Evolutionary conservation across 2,329 filamentous ascomycete species (phyloP).

Genomic region (Alternaria arbusti): DNA sequence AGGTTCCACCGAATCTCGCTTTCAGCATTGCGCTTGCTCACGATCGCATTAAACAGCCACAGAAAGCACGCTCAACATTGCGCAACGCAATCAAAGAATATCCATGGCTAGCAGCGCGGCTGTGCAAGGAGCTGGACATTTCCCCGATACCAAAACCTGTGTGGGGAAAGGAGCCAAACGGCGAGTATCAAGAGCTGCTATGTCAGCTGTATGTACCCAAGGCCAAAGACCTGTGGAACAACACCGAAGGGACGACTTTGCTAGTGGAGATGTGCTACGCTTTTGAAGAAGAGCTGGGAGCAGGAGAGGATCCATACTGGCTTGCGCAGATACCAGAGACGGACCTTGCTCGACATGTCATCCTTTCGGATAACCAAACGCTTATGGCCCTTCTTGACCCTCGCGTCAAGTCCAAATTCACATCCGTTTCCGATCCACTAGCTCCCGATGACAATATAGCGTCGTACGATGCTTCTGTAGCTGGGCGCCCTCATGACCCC

Average conservation of each 20-base stretch:
- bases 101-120: slow-evolving; percentile 82
- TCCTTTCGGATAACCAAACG: slow-evolving; percentile 75
- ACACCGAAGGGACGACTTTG: slow-evolving; percentile 70
- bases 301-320: slow-evolving; percentile 40
- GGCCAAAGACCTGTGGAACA: slow-evolving; percentile 86
- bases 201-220: slow-evolving; percentile 77
- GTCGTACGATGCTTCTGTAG: slow-evolving; percentile 27
- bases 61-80: slow-evolving; percentile 70
- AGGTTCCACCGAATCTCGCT: slow-evolving; percentile 70
- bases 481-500: not conserved
- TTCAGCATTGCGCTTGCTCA: slow-evolving; percentile 81
- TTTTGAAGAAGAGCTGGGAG: slow-evolving; percentile 33
- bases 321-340: slow-evolving; percentile 35
- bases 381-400: slow-evolving; percentile 74
- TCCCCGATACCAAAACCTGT: slow-evolving; percentile 77
- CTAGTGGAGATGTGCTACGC: slow-evolving; percentile 72
- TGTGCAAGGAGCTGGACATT: slow-evolving; percentile 82
- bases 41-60: slow-evolving; percentile 70
- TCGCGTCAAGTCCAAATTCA: slow-evolving; percentile 59
- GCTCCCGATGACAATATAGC: slow-evolving; percentile 65
- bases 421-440: slow-evolving; percentile 80
- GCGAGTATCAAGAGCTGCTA: slow-evolving; percentile 70
- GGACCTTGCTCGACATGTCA: slow-evolving; percentile 75
- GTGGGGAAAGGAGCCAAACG: slow-evolving; percentile 78
- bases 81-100: slow-evolving; percentile 71